Evolutionary conservation across 2,329 filamentous ascomycete species (phyloP).

Genomic region (Coleophoma crateriformis): DNA sequence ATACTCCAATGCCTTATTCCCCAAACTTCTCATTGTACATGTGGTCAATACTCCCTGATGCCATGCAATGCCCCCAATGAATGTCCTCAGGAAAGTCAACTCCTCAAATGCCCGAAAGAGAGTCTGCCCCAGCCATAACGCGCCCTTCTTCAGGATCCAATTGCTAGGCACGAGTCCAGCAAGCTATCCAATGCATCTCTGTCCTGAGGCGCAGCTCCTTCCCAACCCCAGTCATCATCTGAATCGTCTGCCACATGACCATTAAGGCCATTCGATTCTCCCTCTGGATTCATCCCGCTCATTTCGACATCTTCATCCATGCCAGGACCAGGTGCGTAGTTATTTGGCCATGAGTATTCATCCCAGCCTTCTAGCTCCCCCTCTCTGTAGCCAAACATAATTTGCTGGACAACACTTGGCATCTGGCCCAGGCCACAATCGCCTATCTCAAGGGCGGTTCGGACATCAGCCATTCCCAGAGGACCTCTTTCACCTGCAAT

Average conservation of each 20-base stretch:
- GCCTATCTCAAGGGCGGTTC: conserved; percentile 69
- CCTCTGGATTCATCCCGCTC: conserved; percentile 22
- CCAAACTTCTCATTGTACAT: conserved; percentile 13
- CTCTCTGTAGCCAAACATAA: conserved; percentile 68
- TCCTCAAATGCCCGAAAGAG: no score
- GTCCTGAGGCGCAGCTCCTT: conserved; percentile 49
- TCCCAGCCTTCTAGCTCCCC: conserved; percentile 66
- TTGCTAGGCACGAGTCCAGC: conserved; percentile 33
- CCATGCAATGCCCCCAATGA: conserved; percentile 12
- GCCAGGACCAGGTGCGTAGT: conserved; percentile 26
- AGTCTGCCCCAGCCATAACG: no score
- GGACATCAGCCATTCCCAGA: conserved; percentile 72
- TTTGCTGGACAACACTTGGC: conserved; percentile 65
- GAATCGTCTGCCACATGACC: conserved; percentile 42
- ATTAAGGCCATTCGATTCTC: conserved; percentile 36
- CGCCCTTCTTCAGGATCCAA: conserved; percentile 14
- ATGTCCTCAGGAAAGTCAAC: no score
- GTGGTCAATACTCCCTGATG: conserved; percentile 10
- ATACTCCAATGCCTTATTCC: conserved; percentile 3
- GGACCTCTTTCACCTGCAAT: conserved; percentile 66
- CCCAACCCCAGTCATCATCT: conserved; percentile 55
- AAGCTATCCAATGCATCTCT: conserved; percentile 47
- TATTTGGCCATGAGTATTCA: conserved; percentile 41
- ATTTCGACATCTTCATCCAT: conserved; percentile 30
- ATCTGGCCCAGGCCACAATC: conserved; percentile 74